Conservation (phyloP, 768 basidiomycete species). For the Auriscalpium microsporum region DNA sequence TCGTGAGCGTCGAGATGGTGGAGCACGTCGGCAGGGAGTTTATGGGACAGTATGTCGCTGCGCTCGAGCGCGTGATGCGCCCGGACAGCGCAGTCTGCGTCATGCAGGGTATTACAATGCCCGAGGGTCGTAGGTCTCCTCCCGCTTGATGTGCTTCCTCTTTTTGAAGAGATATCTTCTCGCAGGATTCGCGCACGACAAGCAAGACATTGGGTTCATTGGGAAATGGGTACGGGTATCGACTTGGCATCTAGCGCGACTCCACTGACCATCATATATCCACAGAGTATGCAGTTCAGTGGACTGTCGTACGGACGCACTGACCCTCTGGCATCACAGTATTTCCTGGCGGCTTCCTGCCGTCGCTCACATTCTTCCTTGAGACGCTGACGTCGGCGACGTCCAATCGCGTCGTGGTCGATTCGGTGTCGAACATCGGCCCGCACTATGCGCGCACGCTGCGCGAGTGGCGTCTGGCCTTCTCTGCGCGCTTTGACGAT, state of each 20-base stretch:
- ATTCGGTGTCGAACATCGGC: conserved; percentile 8
- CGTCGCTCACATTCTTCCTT: conserved; percentile 10
- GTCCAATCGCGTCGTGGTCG: conserved; percentile 7
- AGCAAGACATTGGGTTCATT: conserved; percentile 4
- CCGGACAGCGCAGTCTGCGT: conserved; percentile 26
- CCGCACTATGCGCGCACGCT: conserved; percentile 72
- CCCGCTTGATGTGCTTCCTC: too few species aligned
- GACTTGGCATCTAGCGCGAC: neutral
- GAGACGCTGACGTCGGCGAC: conserved; percentile 4
- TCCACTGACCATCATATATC: neutral
- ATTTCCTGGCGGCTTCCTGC: conserved; percentile 13
- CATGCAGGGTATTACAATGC: conserved; percentile 17
- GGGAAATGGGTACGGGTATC: conserved; percentile 3
- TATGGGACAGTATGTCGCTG: conserved; percentile 28
- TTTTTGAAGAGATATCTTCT: neutral
- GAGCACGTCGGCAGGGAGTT: conserved; percentile 44
- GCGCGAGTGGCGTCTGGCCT: conserved; percentile 64
- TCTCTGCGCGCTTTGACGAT: conserved; percentile 47
- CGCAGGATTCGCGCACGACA: conserved; percentile 28
- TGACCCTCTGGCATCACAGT: conserved; percentile 2
- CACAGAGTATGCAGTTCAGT: neutral
- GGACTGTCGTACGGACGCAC: neutral
- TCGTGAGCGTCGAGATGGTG: conserved; percentile 75
- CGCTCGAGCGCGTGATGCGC: conserved; percentile 33
- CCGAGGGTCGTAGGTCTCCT: conserved; percentile 1